phyloP scores from a whole-genome alignment of 768 basidiomycete species.

The Pulveroboletus sp. region DNA sequence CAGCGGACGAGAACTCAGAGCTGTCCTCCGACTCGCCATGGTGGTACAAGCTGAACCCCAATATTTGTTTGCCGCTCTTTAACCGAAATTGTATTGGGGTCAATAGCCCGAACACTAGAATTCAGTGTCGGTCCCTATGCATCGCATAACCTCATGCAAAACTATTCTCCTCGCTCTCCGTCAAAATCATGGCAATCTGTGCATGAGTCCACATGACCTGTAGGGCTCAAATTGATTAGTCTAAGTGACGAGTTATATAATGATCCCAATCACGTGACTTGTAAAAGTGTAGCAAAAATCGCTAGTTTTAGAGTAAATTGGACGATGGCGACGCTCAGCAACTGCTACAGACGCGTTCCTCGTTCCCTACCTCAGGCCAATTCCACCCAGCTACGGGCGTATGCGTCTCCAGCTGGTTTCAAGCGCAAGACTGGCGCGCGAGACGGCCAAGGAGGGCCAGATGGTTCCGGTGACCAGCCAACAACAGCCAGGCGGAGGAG shows the following conservation, averaged over 20 bases:
- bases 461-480: conserved; percentile 19
- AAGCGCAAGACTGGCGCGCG: conserved; percentile 20
- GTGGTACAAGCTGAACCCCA: neutral
- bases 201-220: too few species aligned
- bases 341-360: conserved; percentile 7
- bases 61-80: too few species aligned
- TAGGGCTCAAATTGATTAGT: too few species aligned
- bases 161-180: too few species aligned
- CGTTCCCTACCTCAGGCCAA: conserved; percentile 4
- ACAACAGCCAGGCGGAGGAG: conserved; percentile 23
- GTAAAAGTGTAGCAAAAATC: neutral
- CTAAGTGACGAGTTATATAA: neutral
- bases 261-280: conserved; percentile 7
- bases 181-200: too few species aligned
- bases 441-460: conserved; percentile 8
- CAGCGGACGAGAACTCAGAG: conserved; percentile 55
- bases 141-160: too few species aligned
- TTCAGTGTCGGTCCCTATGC: too few species aligned
- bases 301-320: neutral
- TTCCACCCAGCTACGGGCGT: conserved; percentile 3
- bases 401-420: conserved; percentile 19
- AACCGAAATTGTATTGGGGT: too few species aligned
- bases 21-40: conserved; percentile 19
- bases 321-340: conserved; percentile 16
- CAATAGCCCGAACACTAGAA: too few species aligned